phyloP scores from a whole-genome alignment of 140 eudicot species.

The Bidens hawaiensis region DNA sequence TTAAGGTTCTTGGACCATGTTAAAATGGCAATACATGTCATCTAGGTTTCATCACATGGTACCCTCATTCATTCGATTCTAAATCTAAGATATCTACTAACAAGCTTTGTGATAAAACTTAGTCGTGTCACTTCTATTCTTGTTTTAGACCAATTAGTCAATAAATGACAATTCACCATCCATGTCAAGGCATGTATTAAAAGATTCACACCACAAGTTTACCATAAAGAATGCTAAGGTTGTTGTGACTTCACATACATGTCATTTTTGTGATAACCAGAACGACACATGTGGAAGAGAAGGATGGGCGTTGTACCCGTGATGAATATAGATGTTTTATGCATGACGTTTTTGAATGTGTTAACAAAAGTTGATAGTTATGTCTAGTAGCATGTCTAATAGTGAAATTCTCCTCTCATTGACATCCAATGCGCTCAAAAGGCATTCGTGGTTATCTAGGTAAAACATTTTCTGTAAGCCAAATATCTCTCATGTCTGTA shows the following conservation, averaged over 20 bases:
- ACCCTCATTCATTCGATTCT: neutral
- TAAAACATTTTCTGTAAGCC: neutral
- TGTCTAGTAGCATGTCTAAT: no score
- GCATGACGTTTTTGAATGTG: neutral
- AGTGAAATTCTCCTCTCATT: no score
- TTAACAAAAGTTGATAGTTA: no score
- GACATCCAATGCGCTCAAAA: no score
- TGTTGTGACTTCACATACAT: neutral
- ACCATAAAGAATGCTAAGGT: neutral
- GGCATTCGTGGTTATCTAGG: no score
- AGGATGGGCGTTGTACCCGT: neutral
- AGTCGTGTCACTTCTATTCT: neutral
- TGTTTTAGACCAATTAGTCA: neutral
- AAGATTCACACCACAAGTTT: neutral
- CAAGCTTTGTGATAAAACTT: neutral
- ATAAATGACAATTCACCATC: neutral
- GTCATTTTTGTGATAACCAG: neutral
- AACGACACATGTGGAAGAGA: neutral
- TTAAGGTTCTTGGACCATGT: conserved; percentile 15
- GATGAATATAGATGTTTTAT: neutral
- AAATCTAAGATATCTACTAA: neutral
- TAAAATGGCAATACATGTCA: conserved; percentile 3
- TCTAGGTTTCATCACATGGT: neutral
- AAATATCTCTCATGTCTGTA: neutral
- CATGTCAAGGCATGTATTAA: neutral